Evolutionary conservation across 345 rosid species (phyloP).

Genomic region (Populus davidiana): DNA sequence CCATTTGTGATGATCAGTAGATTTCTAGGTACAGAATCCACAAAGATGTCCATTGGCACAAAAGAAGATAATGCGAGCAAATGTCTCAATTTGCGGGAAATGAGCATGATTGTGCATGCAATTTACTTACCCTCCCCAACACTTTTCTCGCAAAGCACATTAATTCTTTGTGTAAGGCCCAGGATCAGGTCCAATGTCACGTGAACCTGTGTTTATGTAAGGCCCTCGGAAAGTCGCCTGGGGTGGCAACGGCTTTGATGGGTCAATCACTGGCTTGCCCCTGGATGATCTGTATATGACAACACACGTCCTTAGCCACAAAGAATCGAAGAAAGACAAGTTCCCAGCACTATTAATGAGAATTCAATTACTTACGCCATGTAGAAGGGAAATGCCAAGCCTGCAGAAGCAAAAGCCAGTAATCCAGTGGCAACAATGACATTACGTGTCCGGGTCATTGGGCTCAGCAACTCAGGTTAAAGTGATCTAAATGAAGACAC

Average conservation of each 20-base stretch:
- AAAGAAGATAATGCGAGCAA: not conserved
- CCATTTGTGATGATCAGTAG: not conserved
- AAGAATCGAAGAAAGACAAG: not conserved
- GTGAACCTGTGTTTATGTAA: constrained; percentile 89
- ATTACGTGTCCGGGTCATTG: constrained; percentile 62
- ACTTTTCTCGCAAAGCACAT: not conserved
- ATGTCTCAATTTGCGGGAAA: not conserved
- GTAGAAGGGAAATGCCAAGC: constrained; percentile 87
- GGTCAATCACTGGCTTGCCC: constrained; percentile 63
- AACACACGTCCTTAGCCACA: not conserved
- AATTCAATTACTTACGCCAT: constrained; percentile 61
- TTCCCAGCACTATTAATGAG: not conserved
- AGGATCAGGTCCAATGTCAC: constrained; percentile 86
- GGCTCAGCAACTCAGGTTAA: not conserved
- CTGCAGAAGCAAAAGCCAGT: constrained; percentile 69
- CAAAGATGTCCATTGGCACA: not conserved
- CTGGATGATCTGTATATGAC: constrained; percentile 16
- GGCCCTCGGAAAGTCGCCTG: constrained; percentile 98
- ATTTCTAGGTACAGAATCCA: not conserved
- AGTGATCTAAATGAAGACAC: not conserved
- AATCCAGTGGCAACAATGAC: constrained; percentile 71
- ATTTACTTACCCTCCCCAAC: not conserved
- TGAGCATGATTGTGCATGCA: not conserved
- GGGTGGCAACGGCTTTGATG: constrained; percentile 82
- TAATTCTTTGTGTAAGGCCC: constrained; percentile 68